Evolutionary conservation across 1,284 basidiomycete genomes (phyloP).

Genomic region (Coniferiporia weirii): DNA sequence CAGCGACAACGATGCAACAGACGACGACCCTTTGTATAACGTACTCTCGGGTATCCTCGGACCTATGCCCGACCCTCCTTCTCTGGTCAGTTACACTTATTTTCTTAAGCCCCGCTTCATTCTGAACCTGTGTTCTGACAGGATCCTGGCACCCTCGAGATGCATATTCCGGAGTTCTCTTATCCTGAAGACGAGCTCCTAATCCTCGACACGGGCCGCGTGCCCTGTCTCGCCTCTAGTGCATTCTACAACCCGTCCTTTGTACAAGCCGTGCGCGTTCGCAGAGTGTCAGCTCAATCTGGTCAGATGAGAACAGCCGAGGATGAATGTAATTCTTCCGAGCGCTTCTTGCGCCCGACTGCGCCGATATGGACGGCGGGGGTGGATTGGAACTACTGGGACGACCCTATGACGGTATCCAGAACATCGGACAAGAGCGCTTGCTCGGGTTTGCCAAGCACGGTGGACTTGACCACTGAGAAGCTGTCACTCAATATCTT

Average conservation of each 20-base stretch:
- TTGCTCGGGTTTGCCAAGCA: not conserved
- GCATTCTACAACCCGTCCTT: slow-evolving; percentile 3
- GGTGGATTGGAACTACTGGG: not conserved
- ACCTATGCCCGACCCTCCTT: not conserved
- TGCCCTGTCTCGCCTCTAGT: slow-evolving; percentile 14
- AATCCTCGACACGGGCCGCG: not conserved
- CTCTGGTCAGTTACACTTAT: not conserved
- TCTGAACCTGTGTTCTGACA: not conserved
- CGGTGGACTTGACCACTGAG: not conserved
- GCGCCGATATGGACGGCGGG: not conserved
- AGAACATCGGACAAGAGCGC: not conserved
- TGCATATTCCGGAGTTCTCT: not conserved
- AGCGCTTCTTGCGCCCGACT: not conserved
- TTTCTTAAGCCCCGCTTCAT: not conserved
- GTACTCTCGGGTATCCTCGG: not conserved
- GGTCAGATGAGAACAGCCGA: not conserved
- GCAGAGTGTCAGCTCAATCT: not conserved
- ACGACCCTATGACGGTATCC: not conserved
- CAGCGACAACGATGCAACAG: not conserved
- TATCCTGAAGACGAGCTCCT: not conserved
- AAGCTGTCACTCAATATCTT: not conserved
- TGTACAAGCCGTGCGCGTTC: not conserved
- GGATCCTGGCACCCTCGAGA: not conserved
- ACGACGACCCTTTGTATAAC: not conserved
- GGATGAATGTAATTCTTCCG: not conserved